These are phyloP conservation scores for Cercophora newfieldiana DNA, from an alignment of 495 filamentous ascomycete species.

Conservation along the genomic window DNA sequence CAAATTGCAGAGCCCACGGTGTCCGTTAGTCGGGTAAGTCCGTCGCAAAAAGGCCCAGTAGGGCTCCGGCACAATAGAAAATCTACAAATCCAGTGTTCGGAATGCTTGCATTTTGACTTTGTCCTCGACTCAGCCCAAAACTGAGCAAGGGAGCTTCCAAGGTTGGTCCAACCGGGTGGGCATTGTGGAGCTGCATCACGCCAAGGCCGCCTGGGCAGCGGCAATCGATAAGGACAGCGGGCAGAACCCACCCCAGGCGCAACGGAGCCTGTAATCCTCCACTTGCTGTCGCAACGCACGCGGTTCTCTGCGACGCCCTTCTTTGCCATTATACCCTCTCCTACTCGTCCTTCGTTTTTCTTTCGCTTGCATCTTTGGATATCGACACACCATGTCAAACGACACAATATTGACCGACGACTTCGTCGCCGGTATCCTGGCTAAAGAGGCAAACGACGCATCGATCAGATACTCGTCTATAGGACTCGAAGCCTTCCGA, in stretches of 20 bases:
- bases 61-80: too few relatives aligned
- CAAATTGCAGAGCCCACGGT: too few relatives aligned
- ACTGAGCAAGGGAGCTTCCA: background rate
- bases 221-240: slow-evolving; percentile 8
- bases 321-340: too few relatives aligned
- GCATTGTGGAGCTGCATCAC: too few relatives aligned
- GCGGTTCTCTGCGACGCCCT: background rate
- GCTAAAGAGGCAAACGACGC: slow-evolving; percentile 68
- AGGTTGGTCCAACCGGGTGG: background rate
- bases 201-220: background rate
- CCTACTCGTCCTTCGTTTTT: background rate
- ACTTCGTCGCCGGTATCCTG: slow-evolving; percentile 72
- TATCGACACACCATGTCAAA: slow-evolving; percentile 29
- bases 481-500: slow-evolving; percentile 70
- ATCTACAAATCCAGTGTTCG: too few relatives aligned
- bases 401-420: slow-evolving; percentile 60
- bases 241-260: background rate
- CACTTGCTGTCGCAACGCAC: background rate
- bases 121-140: background rate
- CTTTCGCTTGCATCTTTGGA: background rate
- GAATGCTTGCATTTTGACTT: too few relatives aligned
- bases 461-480: slow-evolving; percentile 68
- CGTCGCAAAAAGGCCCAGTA: too few relatives aligned
- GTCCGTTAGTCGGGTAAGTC: too few relatives aligned
- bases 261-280: background rate